phyloP scores from a whole-genome alignment of 306 rosid species.

The Ormosia emarginata region DNA sequence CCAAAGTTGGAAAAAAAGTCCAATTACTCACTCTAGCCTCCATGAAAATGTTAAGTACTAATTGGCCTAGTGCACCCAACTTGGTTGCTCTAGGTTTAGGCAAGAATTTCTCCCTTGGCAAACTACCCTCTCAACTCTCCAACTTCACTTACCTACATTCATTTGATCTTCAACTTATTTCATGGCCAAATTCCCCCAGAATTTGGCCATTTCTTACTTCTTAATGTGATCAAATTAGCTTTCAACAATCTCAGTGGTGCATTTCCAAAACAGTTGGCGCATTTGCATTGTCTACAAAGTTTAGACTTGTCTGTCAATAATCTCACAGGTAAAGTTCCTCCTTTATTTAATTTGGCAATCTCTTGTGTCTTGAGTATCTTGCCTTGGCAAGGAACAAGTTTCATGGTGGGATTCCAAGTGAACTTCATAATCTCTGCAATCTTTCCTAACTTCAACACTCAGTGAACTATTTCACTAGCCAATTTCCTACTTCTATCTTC shows the following conservation, averaged over 20 bases:
- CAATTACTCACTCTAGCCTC: conserved; percentile 36
- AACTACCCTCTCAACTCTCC: conserved; percentile 16
- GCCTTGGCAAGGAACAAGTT: conserved; percentile 24
- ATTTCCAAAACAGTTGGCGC: conserved; percentile 24
- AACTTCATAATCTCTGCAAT: conserved; percentile 24
- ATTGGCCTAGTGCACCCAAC: no score
- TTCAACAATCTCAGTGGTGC: conserved; percentile 27
- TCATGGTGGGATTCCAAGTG: conserved; percentile 31
- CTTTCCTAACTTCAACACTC: conserved; percentile 25
- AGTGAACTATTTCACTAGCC: conserved; percentile 24
- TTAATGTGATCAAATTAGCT: conserved; percentile 9
- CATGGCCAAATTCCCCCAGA: conserved; percentile 28
- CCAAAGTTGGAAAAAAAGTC: conserved; percentile 22
- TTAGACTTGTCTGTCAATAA: conserved; percentile 33
- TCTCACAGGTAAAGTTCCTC: conserved; percentile 40
- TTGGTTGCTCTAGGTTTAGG: no score
- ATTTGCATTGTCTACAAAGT: neutral
- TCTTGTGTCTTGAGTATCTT: conserved; percentile 21
- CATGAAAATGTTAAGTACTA: no score
- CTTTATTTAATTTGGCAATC: conserved; percentile 14
- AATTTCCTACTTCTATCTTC: conserved; percentile 31
- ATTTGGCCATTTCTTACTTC: conserved; percentile 3
- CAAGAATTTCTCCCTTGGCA: no score
- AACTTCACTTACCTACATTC: conserved; percentile 22
- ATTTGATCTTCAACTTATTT: conserved; percentile 32